These are phyloP conservation scores for Podospora conica DNA, from an alignment of 495 filamentous ascomycete species.

Conservation along the genomic window DNA sequence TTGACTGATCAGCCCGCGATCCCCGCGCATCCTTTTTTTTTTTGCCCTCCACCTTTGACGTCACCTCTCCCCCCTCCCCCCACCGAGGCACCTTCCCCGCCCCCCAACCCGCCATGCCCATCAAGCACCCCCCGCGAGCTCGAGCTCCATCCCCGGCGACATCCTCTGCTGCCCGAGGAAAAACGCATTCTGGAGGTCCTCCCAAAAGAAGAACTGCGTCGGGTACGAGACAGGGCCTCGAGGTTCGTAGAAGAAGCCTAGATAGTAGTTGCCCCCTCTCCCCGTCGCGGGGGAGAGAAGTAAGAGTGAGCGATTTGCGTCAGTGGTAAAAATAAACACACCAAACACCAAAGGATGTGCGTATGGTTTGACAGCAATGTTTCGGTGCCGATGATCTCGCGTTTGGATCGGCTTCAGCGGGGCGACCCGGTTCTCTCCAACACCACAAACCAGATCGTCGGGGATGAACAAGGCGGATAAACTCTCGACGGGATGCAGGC, in stretches of 20 bases:
- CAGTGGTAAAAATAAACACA: neutral
- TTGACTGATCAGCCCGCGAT: neutral
- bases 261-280: neutral
- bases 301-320: conserved; percentile 4
- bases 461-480: neutral
- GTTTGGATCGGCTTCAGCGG: neutral
- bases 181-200: conserved; percentile 2
- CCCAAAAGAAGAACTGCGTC: conserved; percentile 16
- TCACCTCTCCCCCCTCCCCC: too few relatives aligned
- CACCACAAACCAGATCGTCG: neutral
- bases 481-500: neutral
- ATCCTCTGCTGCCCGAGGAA: neutral
- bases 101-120: neutral
- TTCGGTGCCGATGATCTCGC: neutral
- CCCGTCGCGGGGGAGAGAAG: neutral
- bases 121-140: neutral
- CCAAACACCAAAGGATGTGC: neutral
- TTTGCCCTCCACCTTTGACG: neutral
- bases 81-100: neutral
- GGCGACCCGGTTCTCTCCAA: neutral
- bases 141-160: neutral
- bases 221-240: conserved; percentile 12
- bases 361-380: too few relatives aligned
- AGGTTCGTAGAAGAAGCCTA: conserved; percentile 17
- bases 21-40: neutral